Evolutionary conservation across 2,329 filamentous ascomycete genomes (phyloP).

Genomic region (Cordyceps javanica): DNA sequence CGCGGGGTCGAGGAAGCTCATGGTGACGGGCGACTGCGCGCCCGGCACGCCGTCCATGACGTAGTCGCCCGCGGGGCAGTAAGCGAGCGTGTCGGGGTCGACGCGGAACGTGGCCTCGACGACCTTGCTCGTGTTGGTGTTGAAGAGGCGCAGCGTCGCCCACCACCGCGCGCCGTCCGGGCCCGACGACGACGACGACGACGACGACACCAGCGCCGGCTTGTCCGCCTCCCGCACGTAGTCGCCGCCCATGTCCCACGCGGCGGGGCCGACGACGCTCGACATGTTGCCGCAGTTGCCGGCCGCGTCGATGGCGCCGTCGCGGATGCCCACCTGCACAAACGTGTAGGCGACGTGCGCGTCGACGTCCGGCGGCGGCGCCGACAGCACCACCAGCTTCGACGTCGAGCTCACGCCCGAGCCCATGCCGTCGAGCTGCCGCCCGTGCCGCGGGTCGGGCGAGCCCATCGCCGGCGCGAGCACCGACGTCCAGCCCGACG

Average conservation of each 20-base stretch:
- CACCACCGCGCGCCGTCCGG: conserved; percentile 24
- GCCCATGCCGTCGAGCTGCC: conserved; percentile 68
- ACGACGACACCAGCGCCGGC: conserved; percentile 11
- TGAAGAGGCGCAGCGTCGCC: conserved; percentile 54
- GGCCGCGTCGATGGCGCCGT: conserved; percentile 55
- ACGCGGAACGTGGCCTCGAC: conserved; percentile 53
- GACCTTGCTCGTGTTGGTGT: conserved; percentile 65
- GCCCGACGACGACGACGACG: no score
- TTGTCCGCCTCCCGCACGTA: conserved; percentile 18
- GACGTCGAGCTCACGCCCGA: conserved; percentile 63
- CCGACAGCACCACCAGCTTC: conserved; percentile 61
- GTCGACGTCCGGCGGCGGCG: neutral
- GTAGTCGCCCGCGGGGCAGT: conserved; percentile 42
- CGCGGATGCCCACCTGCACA: conserved; percentile 59
- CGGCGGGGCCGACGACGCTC: conserved; percentile 53
- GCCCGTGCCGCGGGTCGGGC: conserved; percentile 55
- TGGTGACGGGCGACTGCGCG: conserved; percentile 46
- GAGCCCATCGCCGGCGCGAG: conserved; percentile 57
- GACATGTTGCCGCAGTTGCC: conserved; percentile 76
- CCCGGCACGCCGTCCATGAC: conserved; percentile 60
- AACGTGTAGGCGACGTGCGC: conserved; percentile 64
- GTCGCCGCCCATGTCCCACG: conserved; percentile 28
- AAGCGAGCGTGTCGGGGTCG: conserved; percentile 26
- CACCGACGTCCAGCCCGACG: conserved; percentile 37
- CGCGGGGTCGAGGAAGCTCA: conserved; percentile 57